Percentiles rank a stretch among this genome's conserved stretches.
Conservation (phyloP, 305 asterid genomes). For the Plantago coronopus region DNA sequence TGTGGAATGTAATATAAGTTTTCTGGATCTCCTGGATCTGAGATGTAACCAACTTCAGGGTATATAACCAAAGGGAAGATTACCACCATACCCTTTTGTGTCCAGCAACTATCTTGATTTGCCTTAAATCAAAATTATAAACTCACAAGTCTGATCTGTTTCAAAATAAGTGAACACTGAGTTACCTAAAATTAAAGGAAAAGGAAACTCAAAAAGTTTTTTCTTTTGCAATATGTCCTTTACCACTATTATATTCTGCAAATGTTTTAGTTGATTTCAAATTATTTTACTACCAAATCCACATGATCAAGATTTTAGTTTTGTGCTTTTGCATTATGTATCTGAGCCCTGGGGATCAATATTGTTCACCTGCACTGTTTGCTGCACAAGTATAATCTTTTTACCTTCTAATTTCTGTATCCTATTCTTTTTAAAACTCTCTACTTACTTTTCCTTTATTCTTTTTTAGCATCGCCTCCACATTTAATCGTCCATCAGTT, state of each 20-base stretch:
- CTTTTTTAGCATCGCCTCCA: background rate
- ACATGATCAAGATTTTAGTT: background rate
- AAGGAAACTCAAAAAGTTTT: background rate
- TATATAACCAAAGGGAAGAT: constrained; percentile 21
- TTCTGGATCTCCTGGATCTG: constrained; percentile 29
- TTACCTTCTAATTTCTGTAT: background rate
- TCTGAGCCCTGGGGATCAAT: background rate
- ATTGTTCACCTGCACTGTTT: background rate
- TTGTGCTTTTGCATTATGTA: background rate
- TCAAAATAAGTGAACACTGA: constrained; percentile 10
- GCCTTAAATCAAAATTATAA: constrained; percentile 1
- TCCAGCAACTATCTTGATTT: background rate
- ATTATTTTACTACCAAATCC: background rate
- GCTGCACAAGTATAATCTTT: background rate
- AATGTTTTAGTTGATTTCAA: no score
- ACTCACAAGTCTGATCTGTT: constrained; percentile 9
- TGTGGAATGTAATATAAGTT: constrained; percentile 4
- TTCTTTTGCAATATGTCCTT: no score
- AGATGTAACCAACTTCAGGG: constrained; percentile 21
- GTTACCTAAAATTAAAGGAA: background rate
- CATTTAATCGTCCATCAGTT: background rate
- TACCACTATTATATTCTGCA: no score
- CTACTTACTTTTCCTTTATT: background rate
- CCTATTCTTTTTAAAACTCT: background rate
- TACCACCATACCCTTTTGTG: constrained; percentile 33